Percentiles rank a stretch among this genome's conserved stretches.
Evolutionary conservation across 2,329 filamentous ascomycete genomes (phyloP).

Genomic region (Fusarium coicis): DNA sequence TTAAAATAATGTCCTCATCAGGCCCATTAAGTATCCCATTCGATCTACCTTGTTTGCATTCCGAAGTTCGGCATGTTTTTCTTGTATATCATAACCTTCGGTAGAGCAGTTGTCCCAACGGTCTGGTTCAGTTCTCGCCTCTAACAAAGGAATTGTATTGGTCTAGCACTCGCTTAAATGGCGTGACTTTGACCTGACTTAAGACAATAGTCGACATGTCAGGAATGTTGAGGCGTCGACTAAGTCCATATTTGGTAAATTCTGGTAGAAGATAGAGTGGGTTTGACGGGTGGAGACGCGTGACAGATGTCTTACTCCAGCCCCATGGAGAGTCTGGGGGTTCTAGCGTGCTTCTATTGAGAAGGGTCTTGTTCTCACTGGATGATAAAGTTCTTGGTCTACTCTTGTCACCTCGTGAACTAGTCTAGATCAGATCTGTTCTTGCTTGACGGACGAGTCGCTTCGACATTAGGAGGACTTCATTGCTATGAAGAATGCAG

Average conservation of each 20-base stretch:
- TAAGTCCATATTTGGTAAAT: background rate
- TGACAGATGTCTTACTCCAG: too few species aligned
- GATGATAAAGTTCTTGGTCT: background rate
- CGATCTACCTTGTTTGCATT: rapidly evolving
- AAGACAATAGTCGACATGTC: background rate
- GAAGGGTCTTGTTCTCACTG: rapidly evolving
- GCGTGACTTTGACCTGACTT: background rate
- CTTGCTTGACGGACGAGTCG: background rate
- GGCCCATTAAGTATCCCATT: background rate
- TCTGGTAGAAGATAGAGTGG: background rate
- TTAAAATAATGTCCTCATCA: too few species aligned
- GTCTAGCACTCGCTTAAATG: background rate
- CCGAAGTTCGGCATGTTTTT: background rate
- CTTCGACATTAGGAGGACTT: rapidly evolving
- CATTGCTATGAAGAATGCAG: too few species aligned
- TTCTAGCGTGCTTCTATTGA: background rate
- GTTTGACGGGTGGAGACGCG: background rate
- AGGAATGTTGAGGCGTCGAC: background rate
- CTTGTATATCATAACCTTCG: background rate
- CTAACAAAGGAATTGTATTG: rapidly evolving
- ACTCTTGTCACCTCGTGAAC: background rate
- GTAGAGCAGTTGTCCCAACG: background rate
- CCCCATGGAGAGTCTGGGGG: background rate
- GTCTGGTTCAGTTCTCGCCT: background rate
- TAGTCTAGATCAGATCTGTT: background rate